Evolutionary conservation across 495 filamentous ascomycete species (phyloP), one percentile per base, ranked within the genome.

Genomic region (Astrothelium macrocarpum): DNA sequence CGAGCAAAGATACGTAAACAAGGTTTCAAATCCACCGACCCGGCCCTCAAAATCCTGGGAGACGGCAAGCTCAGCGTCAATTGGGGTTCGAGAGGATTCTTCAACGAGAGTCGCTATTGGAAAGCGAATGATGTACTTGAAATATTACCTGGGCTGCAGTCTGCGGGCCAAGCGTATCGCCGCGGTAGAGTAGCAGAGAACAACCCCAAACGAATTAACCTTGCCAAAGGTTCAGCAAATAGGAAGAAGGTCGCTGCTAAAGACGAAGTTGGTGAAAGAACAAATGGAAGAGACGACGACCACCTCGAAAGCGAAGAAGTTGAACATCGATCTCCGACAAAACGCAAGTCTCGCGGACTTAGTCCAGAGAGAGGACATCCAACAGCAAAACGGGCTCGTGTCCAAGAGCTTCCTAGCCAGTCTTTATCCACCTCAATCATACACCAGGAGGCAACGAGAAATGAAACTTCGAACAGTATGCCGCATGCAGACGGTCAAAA

Each of bases 121-220:
- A 56, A 29, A 5, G 23, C 26, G 23, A 16, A 20, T 29, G 49
- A 56, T 56, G 16, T 56, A 26, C 5, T 7, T 29, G 16, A 16
- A 10, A 29, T 9, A 56, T 29, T 56, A 10, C 49, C 49, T 16
- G 23, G 49, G 2, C 5, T 20, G 12, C 25, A 5, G 25, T 29
- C 49, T 10, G 29, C 11, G 16, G 49, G 12, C 20, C 20, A 9
- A 20, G 49, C 23, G 49, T 11, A 7, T 28, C 23, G 25, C 10
- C 23, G 20, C 2, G 25, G 16, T 28, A 11, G 71, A 18, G 23
- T 34, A 43, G 59, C 58, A 63, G 28, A 59, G 32, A 43, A 26
- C 14, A 23, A 59, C 16, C 42, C 20, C 23, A 49, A 20, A 58
- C 20, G 42, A 12, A 74, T 18, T 68, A 76, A 26, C 71, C 79